phyloP scores from a whole-genome alignment of 1,139 yeast species.

The Scheffersomyces lignicola region DNA sequence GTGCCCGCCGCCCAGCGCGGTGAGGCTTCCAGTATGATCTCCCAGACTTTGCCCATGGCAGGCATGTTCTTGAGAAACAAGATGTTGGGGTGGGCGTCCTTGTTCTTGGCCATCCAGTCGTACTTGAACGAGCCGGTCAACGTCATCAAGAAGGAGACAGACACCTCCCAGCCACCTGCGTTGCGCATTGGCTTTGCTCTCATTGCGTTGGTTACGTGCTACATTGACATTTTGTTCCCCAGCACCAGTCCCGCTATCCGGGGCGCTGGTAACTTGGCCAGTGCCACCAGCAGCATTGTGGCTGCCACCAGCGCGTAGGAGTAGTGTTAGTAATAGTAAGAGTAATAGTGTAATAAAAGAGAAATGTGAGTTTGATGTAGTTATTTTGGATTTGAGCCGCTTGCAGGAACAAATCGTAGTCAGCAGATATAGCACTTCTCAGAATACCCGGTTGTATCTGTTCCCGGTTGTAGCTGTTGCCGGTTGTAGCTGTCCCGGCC shows the following conservation, averaged over 20 bases:
- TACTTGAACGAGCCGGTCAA: constrained; percentile 50
- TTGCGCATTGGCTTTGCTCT: constrained; percentile 48
- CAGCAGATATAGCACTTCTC: no score
- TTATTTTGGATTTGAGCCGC: no score
- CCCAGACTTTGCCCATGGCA: constrained; percentile 68
- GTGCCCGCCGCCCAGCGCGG: constrained; percentile 49
- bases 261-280: constrained; percentile 19
- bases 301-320: constrained; percentile 18
- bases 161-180: constrained; percentile 40
- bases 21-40: constrained; percentile 45
- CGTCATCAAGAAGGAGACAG: constrained; percentile 27
- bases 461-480: no score
- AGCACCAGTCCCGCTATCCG: constrained; percentile 28
- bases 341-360: no score
- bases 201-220: constrained; percentile 50
- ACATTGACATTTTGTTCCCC: constrained; percentile 51
- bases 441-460: no score
- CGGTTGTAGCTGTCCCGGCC: no score
- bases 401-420: no score
- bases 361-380: no score
- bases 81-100: constrained; percentile 57
- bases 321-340: background rate
- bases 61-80: constrained; percentile 60
- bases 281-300: constrained; percentile 19
- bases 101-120: constrained; percentile 52